These are phyloP conservation scores for Lecanicillium sp. DNA, from an alignment of 2,329 filamentous ascomycete species.

Conservation along the genomic window DNA sequence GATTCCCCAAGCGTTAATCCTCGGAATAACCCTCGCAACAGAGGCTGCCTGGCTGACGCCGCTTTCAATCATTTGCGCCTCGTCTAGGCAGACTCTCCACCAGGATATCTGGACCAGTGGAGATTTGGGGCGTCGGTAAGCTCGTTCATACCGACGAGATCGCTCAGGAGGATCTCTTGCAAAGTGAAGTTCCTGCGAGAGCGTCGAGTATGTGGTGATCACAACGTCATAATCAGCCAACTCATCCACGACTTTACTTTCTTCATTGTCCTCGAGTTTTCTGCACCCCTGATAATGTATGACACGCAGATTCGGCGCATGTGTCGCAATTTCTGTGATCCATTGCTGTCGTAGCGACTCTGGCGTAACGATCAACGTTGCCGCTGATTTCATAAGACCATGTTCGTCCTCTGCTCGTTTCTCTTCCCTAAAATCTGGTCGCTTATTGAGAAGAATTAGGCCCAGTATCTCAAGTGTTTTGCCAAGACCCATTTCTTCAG, in stretches of 20 bases:
- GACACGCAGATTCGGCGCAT: conserved; percentile 49
- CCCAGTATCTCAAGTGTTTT: conserved; percentile 72
- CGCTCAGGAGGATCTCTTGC: conserved; percentile 63
- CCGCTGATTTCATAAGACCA: conserved; percentile 37
- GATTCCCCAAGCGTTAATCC: conserved; percentile 84
- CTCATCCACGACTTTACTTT: conserved; percentile 30
- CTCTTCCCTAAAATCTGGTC: conserved; percentile 16
- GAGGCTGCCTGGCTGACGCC: conserved; percentile 76
- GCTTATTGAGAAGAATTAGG: conserved; percentile 56
- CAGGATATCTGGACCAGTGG: conserved; percentile 75
- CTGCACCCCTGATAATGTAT: conserved; percentile 47
- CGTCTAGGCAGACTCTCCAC: conserved; percentile 77
- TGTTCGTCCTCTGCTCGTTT: conserved; percentile 1
- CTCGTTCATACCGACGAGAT: conserved; percentile 53
- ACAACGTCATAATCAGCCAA: conserved; percentile 49
- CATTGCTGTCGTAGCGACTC: conserved; percentile 51
- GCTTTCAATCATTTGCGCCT: conserved; percentile 88
- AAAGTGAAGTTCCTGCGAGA: conserved; percentile 76
- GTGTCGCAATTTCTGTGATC: conserved; percentile 49
- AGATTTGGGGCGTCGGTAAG: conserved; percentile 58
- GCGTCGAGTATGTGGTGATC: conserved; percentile 57
- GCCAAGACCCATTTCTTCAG: conserved; percentile 77
- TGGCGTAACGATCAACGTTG: conserved; percentile 56
- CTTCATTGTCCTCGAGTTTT: conserved; percentile 23
- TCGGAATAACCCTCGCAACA: conserved; percentile 71